Conservation (phyloP, 2,329 filamentous ascomycete species). For the Fusarium floridanum region DNA sequence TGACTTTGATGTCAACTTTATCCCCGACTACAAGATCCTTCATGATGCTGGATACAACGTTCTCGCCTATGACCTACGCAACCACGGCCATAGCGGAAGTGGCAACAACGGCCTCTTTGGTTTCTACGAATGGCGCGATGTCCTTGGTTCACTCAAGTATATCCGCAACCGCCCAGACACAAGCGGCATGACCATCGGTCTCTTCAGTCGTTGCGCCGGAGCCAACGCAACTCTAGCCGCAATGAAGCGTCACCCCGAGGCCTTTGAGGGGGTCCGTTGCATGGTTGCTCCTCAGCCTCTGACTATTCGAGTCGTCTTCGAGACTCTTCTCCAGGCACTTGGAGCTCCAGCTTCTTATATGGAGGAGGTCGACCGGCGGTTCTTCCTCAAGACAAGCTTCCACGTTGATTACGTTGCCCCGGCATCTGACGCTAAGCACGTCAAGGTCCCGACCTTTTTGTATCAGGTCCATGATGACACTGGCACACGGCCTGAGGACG, state of each 20-base stretch:
- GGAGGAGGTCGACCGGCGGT: constrained; percentile 25
- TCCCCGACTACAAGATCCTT: constrained; percentile 6
- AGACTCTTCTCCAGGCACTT: constrained; percentile 10
- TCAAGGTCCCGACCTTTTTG: constrained; percentile 24
- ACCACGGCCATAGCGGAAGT: constrained; percentile 27
- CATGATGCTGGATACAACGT: constrained; percentile 14
- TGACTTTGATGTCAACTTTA: constrained; percentile 15
- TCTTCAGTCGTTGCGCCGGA: constrained; percentile 30
- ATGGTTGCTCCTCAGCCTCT: constrained; percentile 32
- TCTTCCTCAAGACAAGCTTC: constrained; percentile 36
- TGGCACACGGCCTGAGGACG: constrained; percentile 22
- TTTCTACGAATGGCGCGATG: constrained; percentile 37
- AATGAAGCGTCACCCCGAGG: constrained; percentile 15
- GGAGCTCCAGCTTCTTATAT: constrained; percentile 19
- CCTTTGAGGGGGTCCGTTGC: constrained; percentile 21
- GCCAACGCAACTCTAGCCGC: constrained; percentile 27
- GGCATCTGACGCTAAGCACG: constrained; percentile 21
- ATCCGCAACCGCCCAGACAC: background rate
- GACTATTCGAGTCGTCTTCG: constrained; percentile 7
- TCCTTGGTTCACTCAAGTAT: constrained; percentile 27
- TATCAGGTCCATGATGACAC: constrained; percentile 30
- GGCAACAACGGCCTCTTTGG: constrained; percentile 31
- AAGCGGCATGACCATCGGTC: constrained; percentile 16
- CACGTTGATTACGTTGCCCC: constrained; percentile 17
- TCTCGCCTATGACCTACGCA: constrained; percentile 28